A percentile compares a stretch with the other conserved stretches of the same genome.
phyloP scores from a whole-genome alignment of 768 basidiomycete genomes.

The Psilocybe cubensis region DNA sequence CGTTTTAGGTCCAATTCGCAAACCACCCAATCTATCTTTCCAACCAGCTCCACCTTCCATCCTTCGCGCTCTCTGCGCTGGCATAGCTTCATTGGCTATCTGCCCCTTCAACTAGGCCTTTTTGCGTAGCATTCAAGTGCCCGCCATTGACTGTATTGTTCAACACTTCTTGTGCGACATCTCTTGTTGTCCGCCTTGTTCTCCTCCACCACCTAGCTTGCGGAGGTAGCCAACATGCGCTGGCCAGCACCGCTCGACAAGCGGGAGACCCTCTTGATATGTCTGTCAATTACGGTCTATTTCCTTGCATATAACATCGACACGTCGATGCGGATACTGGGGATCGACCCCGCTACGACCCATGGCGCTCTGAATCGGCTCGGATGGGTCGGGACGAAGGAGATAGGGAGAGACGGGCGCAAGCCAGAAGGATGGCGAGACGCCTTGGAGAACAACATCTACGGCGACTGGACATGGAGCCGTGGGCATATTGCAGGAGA shows the following conservation, averaged over 20 bases:
- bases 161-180: neutral
- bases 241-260: constrained; percentile 72
- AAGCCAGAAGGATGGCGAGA: constrained; percentile 58
- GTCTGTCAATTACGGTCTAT: constrained; percentile 68
- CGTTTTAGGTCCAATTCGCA: neutral
- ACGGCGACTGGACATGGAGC: constrained; percentile 73
- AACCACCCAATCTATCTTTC: neutral
- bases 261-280: constrained; percentile 71
- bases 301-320: constrained; percentile 78
- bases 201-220: neutral
- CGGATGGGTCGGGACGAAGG: constrained; percentile 39
- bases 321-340: constrained; percentile 56
- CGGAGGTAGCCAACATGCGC: constrained; percentile 39
- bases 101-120: neutral
- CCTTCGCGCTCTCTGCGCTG: neutral
- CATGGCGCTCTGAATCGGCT: constrained; percentile 40
- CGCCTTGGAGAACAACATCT: constrained; percentile 61
- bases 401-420: constrained; percentile 50
- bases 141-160: neutral
- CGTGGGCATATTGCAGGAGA: constrained; percentile 61
- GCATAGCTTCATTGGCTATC: neutral
- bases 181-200: neutral
- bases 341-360: constrained; percentile 44
- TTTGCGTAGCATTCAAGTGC: neutral
- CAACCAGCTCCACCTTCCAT: neutral